These are phyloP conservation scores for Verticillium isaacii DNA, from an alignment of 2,329 filamentous ascomycete genomes.

Conservation along the genomic window DNA sequence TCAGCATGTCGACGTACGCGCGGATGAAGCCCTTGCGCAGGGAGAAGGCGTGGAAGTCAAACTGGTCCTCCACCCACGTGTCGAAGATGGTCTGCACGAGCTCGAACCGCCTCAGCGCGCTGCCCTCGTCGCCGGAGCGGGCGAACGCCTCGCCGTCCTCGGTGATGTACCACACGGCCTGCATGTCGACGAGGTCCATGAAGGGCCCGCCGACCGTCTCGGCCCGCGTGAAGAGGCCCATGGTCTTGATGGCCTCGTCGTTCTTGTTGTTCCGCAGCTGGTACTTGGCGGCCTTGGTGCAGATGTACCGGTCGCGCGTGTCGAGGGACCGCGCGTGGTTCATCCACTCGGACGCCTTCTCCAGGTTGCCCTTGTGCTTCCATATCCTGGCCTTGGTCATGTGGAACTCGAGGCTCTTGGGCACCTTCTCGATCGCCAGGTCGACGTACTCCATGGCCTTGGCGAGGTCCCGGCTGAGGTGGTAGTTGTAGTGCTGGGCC, in stretches of 20 bases:
- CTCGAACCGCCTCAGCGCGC: conserved; percentile 90
- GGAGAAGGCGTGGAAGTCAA: conserved; percentile 97
- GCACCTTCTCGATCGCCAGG: conserved; percentile 73
- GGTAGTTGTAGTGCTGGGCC: conserved; percentile 95
- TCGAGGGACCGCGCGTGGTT: conserved; percentile 81
- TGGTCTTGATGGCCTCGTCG: conserved; percentile 78
- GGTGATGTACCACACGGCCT: conserved; percentile 94
- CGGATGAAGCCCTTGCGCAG: conserved; percentile 94
- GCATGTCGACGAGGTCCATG: conserved; percentile 93
- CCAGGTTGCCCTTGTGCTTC: conserved; percentile 80
- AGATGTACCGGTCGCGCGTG: conserved; percentile 91
- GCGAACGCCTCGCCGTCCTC: conserved; percentile 91
- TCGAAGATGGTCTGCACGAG: conserved; percentile 90
- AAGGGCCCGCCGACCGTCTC: conserved; percentile 85
- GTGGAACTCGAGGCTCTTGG: conserved; percentile 82
- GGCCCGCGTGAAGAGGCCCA: conserved; percentile 90
- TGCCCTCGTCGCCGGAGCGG: conserved; percentile 73
- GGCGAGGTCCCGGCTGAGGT: conserved; percentile 74
- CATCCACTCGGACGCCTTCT: conserved; percentile 82
- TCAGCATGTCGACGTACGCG: conserved; percentile 92
- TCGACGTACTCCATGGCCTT: conserved; percentile 83
- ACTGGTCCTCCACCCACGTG: conserved; percentile 96
- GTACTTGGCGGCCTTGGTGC: conserved; percentile 97
- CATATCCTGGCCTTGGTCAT: conserved; percentile 94
- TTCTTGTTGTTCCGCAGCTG: conserved; percentile 90